Base-by-base conservation (phyloP, 805 yeast genomes). In the Candida ortonii region DNA sequence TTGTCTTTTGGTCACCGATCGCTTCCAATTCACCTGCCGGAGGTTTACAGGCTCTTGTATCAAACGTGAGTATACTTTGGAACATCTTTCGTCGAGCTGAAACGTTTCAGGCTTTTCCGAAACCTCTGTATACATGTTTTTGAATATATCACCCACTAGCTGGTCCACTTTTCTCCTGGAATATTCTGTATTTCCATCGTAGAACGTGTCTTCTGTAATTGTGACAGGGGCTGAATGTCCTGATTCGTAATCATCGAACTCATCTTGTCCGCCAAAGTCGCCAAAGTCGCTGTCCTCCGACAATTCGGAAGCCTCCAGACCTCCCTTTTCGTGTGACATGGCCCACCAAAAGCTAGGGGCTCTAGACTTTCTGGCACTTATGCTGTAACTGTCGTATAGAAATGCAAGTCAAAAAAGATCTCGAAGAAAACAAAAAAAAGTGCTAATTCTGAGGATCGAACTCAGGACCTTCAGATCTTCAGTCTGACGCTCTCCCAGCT, bases 21-120 rank as follows among this genome's bases (percentile, higher is more conserved):
- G 70, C 26, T 70, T 72, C 95, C 95, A 86, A 39, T 78, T 79
- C 12, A 79, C 70, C 1, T 80, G 83, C 18, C 68, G 69, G 21
- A 76, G 55, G 30, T 68, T 67, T 0, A 78, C 76, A 11, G 59
- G 55, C 14, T 53, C 55, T 26, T 55, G 55, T 2, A 47, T 36
- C 12, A 60, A 37, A 24, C 57, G 43, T 8, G 42, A 33, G 32
- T 48, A 53, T 6, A 59, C 43, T 11, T 43, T 44, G 5, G 21
- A 16, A 16, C 56, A 47, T 39, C 65, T 39, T 10, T 48, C 53
- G 22, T 46, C 41, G 22, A 60, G 33, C 7, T 34, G 20, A 16
- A 46, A 46, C 11, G 24, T 22, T 2, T 23, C 23, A 9, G 2
- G 23, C 12, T 15, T 13, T 12, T 7, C 18, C 16, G 16, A 16